Base-by-base conservation (phyloP, 192 early-diverging fungal species). In the Backusella morwellensis region DNA sequence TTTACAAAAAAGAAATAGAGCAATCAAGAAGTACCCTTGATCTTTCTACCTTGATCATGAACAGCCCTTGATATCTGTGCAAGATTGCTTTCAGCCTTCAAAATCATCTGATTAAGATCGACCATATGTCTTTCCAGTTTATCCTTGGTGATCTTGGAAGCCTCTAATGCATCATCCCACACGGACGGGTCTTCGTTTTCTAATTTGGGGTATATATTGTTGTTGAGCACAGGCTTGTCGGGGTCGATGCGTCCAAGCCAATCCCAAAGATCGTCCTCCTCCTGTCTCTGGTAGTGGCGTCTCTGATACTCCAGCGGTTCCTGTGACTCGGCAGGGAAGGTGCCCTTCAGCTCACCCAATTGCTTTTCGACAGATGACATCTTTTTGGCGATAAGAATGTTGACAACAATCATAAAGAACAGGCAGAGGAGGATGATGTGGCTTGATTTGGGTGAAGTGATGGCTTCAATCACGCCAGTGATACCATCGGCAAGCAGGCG, bases 41-140 rank as follows among this genome's bases (percentile, higher is more conserved):
- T 68, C 32, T 75, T 75, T 68, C 29, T 36, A 44, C 63, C 35
- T 35, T 75, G 74, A 21, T 75, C 74, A 14, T 68, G 19, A 2
- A 75, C 74, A 19, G 17, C 32, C 41, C 41, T 75, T 75, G 74
- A 42, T 15, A 75, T 66, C 44, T 75, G 74, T 21, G 67, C 74
- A 19, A 75, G 40, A 35, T 75, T 75, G 11, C 23, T 42, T 36
- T 75, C 74, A 19, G 66, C 74, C 9, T 19, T 40, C n/a, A 47
- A 29, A 23, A 75, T 66, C 74, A 75, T 75, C 12, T 38, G 29
- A 44, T 42, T 66, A 5, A 75, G 41, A n/a, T 63, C 63, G 3
- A 42, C 15, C 59, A 75, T 75, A 17, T 75, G 74, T 66, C 34
- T 35, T 23, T 75, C 74, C 32, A 75, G 41, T 23, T 32, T 44